Base-by-base conservation (phyloP, 2,329 filamentous ascomycete genomes). In the Colletotrichum phormii region DNA sequence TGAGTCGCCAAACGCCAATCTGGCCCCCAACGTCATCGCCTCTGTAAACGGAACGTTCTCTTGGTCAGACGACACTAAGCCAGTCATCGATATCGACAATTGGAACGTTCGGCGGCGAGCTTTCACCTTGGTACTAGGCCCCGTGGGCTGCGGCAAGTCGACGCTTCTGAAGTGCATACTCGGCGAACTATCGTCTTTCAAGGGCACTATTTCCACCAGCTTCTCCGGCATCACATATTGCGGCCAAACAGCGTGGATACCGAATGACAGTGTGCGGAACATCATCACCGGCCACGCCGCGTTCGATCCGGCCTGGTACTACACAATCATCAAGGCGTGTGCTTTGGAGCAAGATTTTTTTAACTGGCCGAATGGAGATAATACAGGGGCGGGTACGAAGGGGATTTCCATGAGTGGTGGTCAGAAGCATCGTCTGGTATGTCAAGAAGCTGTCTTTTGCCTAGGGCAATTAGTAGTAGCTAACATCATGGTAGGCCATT, bases 341-440 rank as follows among this genome's bases (percentile, higher is more conserved):
- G 81, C 80, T 46, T 73, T 84, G 24, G 59, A 75, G 1, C 72
- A 75, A 1, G 83, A 84, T 54, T 67, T 83, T 1, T 26, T 33
- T 0, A 73, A 74, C 7, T 76, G 83, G 2, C 77, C 81, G 0
- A 62, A 78, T 0, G 81, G 82, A 13, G 81, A 83, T 42, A 72
- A 75, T 3, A 82, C 81, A 0, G 73, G 73, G 1, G 77, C 82
- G n/a, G 82, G 83, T 2, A 82, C 77, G 11, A 80, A 80, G 54
- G 82, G 83, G 0, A 80, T 83, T 18, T 78, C 77, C 0, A 74
- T 85, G 9, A 84, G 82, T 5, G 83, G 83, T 26, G 83, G 83
- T 0, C 82, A 84, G 70, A 81, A 78, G 7, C 79, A 81, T 33
- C 75, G 81, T 18, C 72, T 83, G 13, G 72, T 74, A 46, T 18